Percentiles rank a stretch among this genome's conserved stretches.
Conservation (phyloP, 1,284 basidiomycete genomes). For the Termitomyces sp. region DNA sequence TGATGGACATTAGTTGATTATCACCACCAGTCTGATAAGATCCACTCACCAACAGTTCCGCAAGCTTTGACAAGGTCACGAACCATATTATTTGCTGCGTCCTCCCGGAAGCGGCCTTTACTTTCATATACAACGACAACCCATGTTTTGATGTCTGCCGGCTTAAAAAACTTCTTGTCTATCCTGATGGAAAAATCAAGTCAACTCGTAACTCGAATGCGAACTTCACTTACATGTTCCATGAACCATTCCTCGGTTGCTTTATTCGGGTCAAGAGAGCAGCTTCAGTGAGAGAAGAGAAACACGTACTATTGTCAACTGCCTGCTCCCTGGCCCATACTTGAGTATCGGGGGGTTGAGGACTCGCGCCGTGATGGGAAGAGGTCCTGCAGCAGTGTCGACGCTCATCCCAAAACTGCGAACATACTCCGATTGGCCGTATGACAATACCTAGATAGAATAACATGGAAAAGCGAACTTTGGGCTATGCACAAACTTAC, state of each 20-base stretch:
- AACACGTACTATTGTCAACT: constrained; percentile 44
- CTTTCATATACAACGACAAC: constrained; percentile 56
- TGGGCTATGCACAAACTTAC: not conserved
- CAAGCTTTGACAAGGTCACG: constrained; percentile 40
- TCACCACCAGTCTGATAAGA: not conserved
- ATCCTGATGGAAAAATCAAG: constrained; percentile 37
- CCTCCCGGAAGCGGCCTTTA: constrained; percentile 40
- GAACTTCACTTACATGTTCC: constrained; percentile 54
- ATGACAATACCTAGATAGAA: constrained; percentile 46
- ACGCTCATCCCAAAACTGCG: constrained; percentile 58
- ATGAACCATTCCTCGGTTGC: constrained; percentile 55
- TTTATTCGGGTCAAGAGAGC: constrained; percentile 20
- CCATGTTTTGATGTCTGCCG: constrained; percentile 50
- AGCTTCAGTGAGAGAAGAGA: not conserved
- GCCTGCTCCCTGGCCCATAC: constrained; percentile 49
- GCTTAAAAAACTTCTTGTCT: constrained; percentile 54
- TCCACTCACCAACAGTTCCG: constrained; percentile 46
- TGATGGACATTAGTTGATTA: constrained; percentile 6
- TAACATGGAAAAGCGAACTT: not conserved
- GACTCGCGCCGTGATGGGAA: constrained; percentile 49
- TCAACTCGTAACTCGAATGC: not conserved
- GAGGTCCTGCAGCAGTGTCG: constrained; percentile 36
- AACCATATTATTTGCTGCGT: constrained; percentile 42
- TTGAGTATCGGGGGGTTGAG: constrained; percentile 53
- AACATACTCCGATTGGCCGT: constrained; percentile 69